Base-by-base conservation (phyloP, 139 green algal species). In the Chlamydomonas sp. region DNA sequence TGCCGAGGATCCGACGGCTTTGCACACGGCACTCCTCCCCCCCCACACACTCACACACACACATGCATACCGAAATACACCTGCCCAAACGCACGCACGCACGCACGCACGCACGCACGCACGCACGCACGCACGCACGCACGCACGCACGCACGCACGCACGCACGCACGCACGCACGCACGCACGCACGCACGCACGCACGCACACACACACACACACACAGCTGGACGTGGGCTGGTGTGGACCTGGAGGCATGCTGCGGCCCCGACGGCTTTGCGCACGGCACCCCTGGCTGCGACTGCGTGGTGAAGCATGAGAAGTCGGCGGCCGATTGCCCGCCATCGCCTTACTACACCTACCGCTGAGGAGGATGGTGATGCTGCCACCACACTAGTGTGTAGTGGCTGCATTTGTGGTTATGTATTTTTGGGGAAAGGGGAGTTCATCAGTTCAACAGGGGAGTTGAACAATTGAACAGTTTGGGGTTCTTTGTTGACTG, bases 191-290 rank as follows among this genome's bases (percentile, higher is more conserved):
- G 20, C 16, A 22, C 26, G 24, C 13, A 34, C 16, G 26, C 54
- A 62, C 54, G 24, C 54, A n/a, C 54, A 48, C 10, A 10, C 10
- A 67, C 47, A 8, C 13, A 47, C 61, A 24, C n/a, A 61, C 43
- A 35, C 49, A 74, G 70, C 30, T 89, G 80, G 80, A 86, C 31
- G 36, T 89, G 80, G 80, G 50, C 71, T 4, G 83, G 83, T 5
- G 76, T 78, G 10, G 75, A 82, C 38, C 63, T 89, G 73, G 80
- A 77, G 1, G 22, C 35, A 1, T 88, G 83, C 75, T 88, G 83
- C 31, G 74, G 69, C 8, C 34, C 22, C 6, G 6, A 59, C 1
- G 76, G 74, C 28, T 83, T 83, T 59, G 38, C 36, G 30, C 58
- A 20, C 4, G 54, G 30, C 5, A 34, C 31, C 1, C 28, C 67